These are phyloP conservation scores for Graphium sp. DNA, from an alignment of 2,329 filamentous ascomycete genomes.

Conservation along the genomic window DNA sequence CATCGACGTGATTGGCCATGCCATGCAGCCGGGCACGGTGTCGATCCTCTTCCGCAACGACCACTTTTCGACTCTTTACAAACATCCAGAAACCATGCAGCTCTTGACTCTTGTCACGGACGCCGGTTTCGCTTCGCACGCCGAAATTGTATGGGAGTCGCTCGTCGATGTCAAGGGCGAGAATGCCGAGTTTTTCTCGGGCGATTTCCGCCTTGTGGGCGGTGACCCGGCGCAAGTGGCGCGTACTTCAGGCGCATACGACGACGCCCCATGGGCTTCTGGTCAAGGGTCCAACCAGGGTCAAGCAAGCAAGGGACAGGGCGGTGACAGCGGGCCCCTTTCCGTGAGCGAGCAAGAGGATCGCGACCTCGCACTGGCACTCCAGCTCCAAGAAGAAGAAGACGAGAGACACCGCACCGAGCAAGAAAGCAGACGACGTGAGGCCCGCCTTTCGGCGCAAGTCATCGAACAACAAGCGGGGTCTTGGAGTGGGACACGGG, in stretches of 20 bases:
- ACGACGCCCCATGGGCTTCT: no score
- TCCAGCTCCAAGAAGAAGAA: slow-evolving; percentile 91
- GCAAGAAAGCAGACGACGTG: slow-evolving; percentile 45
- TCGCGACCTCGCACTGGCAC: slow-evolving; percentile 68
- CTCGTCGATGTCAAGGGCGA: slow-evolving; percentile 77
- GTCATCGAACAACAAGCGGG: slow-evolving; percentile 50
- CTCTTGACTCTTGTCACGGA: slow-evolving; percentile 83
- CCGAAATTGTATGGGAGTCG: slow-evolving; percentile 93
- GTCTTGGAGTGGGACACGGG: not conserved
- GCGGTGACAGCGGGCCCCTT: not conserved
- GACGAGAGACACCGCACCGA: slow-evolving; percentile 55
- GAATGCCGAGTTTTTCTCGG: slow-evolving; percentile 68
- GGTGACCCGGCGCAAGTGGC: slow-evolving; percentile 19
- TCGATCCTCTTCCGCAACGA: slow-evolving; percentile 94
- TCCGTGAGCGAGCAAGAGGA: slow-evolving; percentile 55
- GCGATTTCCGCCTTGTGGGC: slow-evolving; percentile 77
- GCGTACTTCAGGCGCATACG: not conserved
- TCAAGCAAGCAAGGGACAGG: not conserved
- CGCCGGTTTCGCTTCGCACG: slow-evolving; percentile 71
- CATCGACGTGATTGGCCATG: slow-evolving; percentile 54
- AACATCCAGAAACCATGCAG: slow-evolving; percentile 61
- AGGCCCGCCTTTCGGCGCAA: slow-evolving; percentile 51
- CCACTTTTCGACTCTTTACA: slow-evolving; percentile 88
- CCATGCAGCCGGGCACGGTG: slow-evolving; percentile 59
- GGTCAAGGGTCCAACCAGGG: not conserved